Evolutionary conservation across 768 basidiomycete species (phyloP), one percentile per base, ranked within the genome.

Genomic region (Pluteus cervinus): DNA sequence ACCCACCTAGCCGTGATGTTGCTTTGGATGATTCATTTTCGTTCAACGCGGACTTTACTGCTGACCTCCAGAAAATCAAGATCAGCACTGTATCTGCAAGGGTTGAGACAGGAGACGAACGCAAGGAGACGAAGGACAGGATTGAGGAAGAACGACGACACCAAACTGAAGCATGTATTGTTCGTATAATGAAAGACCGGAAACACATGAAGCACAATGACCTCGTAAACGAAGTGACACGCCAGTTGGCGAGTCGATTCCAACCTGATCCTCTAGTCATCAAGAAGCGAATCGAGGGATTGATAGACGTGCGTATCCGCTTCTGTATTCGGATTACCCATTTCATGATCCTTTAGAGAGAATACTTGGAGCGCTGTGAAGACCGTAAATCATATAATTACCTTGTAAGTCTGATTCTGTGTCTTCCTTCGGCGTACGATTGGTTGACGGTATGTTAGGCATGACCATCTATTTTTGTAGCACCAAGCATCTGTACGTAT

Each of bases 151-250:
- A 94, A 57, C 68, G 96, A 31, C 79, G 72, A 45, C 80, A 91
- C 60, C 81, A 93, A 60, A 86, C 81, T 30, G 94, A 98, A 67
- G 94, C 96, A 1, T 97, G 90, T 53, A 85, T 98, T 45, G 96
- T 99, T 17, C 81, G 96, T 22, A 81, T 97, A 20, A 98, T 99
- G 94, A 98, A 98, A 63, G 83, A 90, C 54, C 69, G 92, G 39
- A 97, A 97, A 55, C 74, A 76, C 37, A 81, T 98, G 79, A 63
- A 70, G 5, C 90, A 97, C 52, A 88, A 79, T 42, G 89, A 92
- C 39, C 73, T 99, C 10, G 69, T 97, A 43, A 85, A 82, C 48
- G 93, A 98, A 59, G 90, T 91, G 23, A 89, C 88, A 30, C 76
- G 79, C 15, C 94, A 97, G 49, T 62, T 99, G 3, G 69, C 86